Conservation (phyloP, 2,329 filamentous ascomycete species). For the Fusarium pseudocircinatum region DNA sequence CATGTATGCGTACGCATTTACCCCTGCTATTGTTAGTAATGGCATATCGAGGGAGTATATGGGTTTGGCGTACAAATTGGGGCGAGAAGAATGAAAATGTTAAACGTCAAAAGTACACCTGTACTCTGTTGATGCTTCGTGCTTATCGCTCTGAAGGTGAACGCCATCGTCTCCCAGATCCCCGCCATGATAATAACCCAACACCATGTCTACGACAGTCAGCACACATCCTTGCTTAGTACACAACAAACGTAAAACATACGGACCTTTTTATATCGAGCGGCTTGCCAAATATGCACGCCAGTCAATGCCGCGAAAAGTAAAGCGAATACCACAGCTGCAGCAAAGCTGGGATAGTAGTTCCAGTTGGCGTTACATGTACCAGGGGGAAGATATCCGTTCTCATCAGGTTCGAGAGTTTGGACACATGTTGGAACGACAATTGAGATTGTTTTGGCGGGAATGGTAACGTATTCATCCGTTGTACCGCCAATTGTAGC, state of each 20-base stretch:
- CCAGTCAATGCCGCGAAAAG: slow-evolving; percentile 38
- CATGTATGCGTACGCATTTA: slow-evolving; percentile 61
- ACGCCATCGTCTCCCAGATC: slow-evolving; percentile 39
- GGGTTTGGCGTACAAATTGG: slow-evolving; percentile 32
- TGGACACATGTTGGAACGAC: slow-evolving; percentile 50
- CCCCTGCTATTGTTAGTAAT: slow-evolving; percentile 41
- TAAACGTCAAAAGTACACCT: slow-evolving; percentile 30
- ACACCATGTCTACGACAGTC: slow-evolving; percentile 41
- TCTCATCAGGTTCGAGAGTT: slow-evolving; percentile 46
- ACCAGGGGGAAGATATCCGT: slow-evolving; percentile 47
- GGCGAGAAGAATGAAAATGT: slow-evolving; percentile 38
- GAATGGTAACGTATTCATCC: slow-evolving; percentile 31
- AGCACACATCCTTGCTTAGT: neutral
- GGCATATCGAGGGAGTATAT: accelerated
- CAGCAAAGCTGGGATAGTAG: slow-evolving; percentile 48
- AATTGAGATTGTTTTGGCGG: slow-evolving; percentile 47
- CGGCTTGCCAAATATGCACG: slow-evolving; percentile 36
- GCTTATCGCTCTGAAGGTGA: slow-evolving; percentile 35
- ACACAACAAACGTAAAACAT: slow-evolving; percentile 16
- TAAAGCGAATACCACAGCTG: slow-evolving; percentile 43
- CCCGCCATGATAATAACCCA: slow-evolving; percentile 52
- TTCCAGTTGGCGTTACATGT: slow-evolving; percentile 46
- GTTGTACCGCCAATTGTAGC: slow-evolving; percentile 30
- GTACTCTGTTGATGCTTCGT: slow-evolving; percentile 33
- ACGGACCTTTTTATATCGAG: slow-evolving; percentile 37